These are phyloP conservation scores for Colletotrichum phormii DNA, from an alignment of 2,329 filamentous ascomycete species.

Conservation along the genomic window DNA sequence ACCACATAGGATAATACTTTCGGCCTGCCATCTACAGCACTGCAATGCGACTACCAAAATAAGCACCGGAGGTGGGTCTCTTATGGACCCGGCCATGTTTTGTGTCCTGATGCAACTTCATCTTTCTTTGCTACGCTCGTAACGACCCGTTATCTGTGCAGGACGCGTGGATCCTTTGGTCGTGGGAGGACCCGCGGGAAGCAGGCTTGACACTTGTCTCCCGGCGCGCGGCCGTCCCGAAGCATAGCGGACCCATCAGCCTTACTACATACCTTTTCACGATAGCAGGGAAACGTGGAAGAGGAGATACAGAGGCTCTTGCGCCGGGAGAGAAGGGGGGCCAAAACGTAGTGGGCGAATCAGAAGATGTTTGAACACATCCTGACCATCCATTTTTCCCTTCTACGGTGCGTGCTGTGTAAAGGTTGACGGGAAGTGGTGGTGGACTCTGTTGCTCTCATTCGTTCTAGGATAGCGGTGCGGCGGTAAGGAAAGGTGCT, in stretches of 20 bases:
- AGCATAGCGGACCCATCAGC: slow-evolving; percentile 5
- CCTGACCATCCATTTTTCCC: background rate
- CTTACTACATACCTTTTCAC: background rate
- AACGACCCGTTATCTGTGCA: background rate
- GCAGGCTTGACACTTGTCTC: background rate
- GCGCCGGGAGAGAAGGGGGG: background rate
- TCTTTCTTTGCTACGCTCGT: background rate
- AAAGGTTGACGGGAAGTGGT: background rate
- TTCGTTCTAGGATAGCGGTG: background rate
- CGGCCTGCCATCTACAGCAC: background rate
- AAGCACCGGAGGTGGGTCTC: slow-evolving; percentile 8
- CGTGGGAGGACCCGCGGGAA: background rate
- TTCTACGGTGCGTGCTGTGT: background rate
- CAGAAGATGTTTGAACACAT: background rate
- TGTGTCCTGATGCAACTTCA: slow-evolving; percentile 11
- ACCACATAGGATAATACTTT: background rate
- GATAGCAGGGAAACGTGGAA: background rate
- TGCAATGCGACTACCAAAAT: slow-evolving; percentile 21
- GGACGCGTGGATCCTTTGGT: background rate
- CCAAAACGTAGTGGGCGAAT: slow-evolving; percentile 6
- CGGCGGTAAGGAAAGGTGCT: background rate
- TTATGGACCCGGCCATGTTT: background rate
- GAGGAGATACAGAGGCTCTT: background rate
- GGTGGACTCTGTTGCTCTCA: background rate
- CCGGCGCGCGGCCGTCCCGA: slow-evolving; percentile 10